These are phyloP conservation scores for Tulasnella calospora DNA, from an alignment of 768 basidiomycete genomes.

Conservation along the genomic window DNA sequence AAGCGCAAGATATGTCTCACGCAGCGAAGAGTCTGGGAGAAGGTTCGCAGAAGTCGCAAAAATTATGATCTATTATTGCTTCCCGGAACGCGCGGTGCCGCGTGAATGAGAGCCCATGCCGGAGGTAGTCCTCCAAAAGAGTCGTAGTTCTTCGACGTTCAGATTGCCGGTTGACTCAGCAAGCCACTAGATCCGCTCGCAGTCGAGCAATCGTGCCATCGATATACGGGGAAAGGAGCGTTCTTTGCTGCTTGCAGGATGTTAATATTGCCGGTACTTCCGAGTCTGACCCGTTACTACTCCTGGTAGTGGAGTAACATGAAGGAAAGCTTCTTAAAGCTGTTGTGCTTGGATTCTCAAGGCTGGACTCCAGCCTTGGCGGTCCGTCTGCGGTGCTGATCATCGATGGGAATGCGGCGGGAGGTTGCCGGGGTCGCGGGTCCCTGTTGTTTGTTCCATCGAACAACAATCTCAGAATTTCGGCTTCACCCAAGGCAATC, in stretches of 20 bases:
- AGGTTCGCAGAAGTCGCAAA: background rate
- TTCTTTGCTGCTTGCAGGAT: background rate
- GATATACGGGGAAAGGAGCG: background rate
- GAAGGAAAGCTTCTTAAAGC: background rate
- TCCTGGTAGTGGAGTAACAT: background rate
- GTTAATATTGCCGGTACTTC: background rate
- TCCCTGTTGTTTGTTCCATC: background rate
- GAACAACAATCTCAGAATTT: background rate
- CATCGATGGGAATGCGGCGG: background rate
- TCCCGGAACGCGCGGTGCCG: background rate
- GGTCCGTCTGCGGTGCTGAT: background rate
- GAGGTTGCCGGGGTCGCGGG: background rate
- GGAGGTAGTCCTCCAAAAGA: background rate
- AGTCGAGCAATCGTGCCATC: background rate
- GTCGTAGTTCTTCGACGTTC: background rate
- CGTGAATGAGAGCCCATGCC: background rate
- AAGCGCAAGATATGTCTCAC: background rate
- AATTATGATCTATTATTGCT: background rate
- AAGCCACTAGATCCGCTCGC: background rate
- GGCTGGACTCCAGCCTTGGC: background rate
- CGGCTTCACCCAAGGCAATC: background rate
- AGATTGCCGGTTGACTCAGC: background rate
- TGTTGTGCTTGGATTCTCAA: background rate
- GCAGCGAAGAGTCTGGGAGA: background rate
- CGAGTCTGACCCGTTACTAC: background rate